phyloP scores from a whole-genome alignment of 2,329 filamentous ascomycete genomes.

The Ophioceras dolichostomum region DNA sequence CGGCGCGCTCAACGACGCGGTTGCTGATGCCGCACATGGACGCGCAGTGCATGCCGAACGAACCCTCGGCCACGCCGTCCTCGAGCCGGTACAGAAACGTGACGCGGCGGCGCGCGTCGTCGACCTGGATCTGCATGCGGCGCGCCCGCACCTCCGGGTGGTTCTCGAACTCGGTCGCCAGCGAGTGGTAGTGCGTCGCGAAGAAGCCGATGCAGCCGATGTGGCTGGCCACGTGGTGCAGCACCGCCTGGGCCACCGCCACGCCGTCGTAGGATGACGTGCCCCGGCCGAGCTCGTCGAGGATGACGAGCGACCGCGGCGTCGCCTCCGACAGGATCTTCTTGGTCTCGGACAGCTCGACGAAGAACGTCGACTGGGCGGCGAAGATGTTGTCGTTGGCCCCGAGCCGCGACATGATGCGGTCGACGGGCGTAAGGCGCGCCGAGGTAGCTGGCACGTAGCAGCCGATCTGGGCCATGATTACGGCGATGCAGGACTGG shows the following conservation, averaged over 20 bases:
- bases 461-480: conserved; percentile 94
- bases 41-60: conserved; percentile 98
- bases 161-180: conserved; percentile 78
- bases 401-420: conserved; percentile 96
- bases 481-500: conserved; percentile 86
- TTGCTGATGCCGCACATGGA: conserved; percentile 91
- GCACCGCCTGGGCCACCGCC: conserved; percentile 87
- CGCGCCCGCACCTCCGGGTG: conserved; percentile 81
- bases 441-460: conserved; percentile 78
- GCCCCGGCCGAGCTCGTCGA: conserved; percentile 90
- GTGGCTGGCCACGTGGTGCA: conserved; percentile 91
- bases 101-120: conserved; percentile 72
- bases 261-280: conserved; percentile 95
- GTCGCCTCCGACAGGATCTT: conserved; percentile 95
- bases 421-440: conserved; percentile 78
- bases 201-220: conserved; percentile 94
- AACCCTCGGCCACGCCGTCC: conserved; percentile 85
- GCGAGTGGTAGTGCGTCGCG: conserved; percentile 91
- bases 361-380: conserved; percentile 95
- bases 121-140: conserved; percentile 91
- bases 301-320: conserved; percentile 84
- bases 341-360: conserved; percentile 93
- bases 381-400: conserved; percentile 99
- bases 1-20: conserved; percentile 73
- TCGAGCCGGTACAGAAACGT: conserved; percentile 95